Percentiles rank a stretch among this genome's conserved stretches.
Evolutionary conservation across 805 yeast species (phyloP).

Genomic region (Tetrapisispora taiwanensis): DNA sequence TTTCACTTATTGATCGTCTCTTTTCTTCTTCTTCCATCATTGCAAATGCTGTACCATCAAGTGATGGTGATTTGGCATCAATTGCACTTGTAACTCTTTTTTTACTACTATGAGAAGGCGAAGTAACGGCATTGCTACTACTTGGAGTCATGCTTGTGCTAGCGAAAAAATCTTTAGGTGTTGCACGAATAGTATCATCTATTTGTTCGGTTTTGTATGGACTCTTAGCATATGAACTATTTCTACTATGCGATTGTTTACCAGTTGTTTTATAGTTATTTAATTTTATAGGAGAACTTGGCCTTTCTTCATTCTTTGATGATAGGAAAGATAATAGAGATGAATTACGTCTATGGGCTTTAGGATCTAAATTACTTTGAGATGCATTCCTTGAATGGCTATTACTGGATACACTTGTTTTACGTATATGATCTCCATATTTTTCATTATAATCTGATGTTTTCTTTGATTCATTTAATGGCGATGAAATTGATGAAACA

Average conservation of each 20-base stretch:
- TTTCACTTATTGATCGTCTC: conserved; percentile 41
- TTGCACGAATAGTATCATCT: conserved; percentile 11
- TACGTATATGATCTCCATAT: conserved; percentile 4
- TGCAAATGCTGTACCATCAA: conserved; percentile 5
- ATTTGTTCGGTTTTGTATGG: conserved; percentile 15
- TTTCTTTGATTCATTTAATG: background rate
- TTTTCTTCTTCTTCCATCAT: conserved; percentile 15
- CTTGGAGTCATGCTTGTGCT: conserved; percentile 1
- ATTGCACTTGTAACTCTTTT: conserved; percentile 46
- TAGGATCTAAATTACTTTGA: conserved; percentile 16
- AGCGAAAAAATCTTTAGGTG: conserved; percentile 8
- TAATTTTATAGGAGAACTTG: conserved; percentile 5
- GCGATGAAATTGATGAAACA: conserved; percentile 21
- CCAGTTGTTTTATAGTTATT: background rate
- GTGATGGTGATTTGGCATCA: conserved; percentile 17
- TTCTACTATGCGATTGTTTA: conserved; percentile 1
- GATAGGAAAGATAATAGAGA: conserved; percentile 46
- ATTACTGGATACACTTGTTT: background rate
- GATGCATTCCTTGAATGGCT: conserved; percentile 10
- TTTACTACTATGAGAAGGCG: conserved; percentile 17
- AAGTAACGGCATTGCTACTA: background rate
- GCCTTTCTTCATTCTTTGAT: conserved; percentile 16
- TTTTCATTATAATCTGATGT: conserved; percentile 3
- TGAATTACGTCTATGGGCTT: conserved; percentile 48
- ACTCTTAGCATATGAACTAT: conserved; percentile 15